These are phyloP conservation scores for Suillus subaureus DNA, from an alignment of 768 basidiomycete genomes.

Conservation along the genomic window DNA sequence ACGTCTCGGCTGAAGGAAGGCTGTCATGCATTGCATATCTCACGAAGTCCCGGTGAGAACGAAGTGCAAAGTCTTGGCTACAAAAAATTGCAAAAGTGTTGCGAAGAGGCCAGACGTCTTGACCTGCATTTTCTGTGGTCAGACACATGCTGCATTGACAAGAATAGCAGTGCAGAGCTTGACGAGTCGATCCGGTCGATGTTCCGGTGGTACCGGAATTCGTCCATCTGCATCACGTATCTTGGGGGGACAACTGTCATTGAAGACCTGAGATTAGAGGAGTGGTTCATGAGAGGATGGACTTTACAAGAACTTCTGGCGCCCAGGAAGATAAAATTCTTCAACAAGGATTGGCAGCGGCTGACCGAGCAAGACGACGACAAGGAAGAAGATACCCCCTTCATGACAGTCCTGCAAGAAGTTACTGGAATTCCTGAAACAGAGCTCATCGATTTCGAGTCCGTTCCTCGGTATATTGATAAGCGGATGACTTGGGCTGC, in stretches of 20 bases:
- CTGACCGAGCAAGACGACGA: not conserved
- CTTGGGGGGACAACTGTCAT: not conserved
- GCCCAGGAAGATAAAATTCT: not conserved
- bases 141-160: not conserved
- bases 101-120: not conserved
- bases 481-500: not conserved
- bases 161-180: not conserved
- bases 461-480: not conserved
- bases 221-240: not conserved
- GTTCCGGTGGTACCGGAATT: not conserved
- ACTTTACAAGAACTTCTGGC: not conserved
- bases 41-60: not conserved
- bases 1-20: not conserved
- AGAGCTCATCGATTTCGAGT: not conserved
- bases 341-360: not conserved
- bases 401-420: not conserved
- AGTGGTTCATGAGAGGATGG: not conserved
- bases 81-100: not conserved
- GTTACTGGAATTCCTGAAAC: not conserved
- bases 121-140: not conserved
- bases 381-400: not conserved
- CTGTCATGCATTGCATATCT: not conserved
- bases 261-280: not conserved
- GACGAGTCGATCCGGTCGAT: not conserved
- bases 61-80: not conserved